Evolutionary conservation across 257 asterid genomes (phyloP).

Genomic region (Datura wrightii): DNA sequence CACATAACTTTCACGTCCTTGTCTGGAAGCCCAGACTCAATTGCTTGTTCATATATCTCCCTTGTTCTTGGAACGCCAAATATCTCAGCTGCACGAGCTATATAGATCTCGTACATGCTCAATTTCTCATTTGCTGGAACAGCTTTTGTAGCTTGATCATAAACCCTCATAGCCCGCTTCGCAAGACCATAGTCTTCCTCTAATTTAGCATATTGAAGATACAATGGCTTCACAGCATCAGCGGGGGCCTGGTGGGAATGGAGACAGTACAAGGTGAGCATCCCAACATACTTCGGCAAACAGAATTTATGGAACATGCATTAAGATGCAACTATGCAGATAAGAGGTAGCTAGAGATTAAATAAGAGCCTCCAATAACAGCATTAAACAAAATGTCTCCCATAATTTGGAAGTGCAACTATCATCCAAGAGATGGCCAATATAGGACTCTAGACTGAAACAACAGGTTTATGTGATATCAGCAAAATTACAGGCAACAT

Average conservation of each 20-base stretch:
- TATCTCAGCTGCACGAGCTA: conserved; percentile 92
- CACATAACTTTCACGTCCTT: conserved; percentile 87
- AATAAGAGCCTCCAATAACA: conserved; percentile 16
- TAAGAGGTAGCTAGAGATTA: neutral
- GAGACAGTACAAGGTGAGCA: conserved; percentile 39
- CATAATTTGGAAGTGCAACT: conserved; percentile 13
- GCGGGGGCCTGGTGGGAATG: conserved; percentile 76
- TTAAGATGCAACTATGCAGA: conserved; percentile 3
- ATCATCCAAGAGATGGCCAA: conserved; percentile 12
- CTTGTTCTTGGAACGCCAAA: conserved; percentile 90
- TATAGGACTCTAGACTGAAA: neutral
- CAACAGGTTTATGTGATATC: neutral
- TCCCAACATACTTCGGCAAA: conserved; percentile 24
- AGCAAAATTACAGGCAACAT: neutral
- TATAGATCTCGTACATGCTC: conserved; percentile 93
- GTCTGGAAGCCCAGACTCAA: conserved; percentile 91
- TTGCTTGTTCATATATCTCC: conserved; percentile 92
- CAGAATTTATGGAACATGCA: neutral
- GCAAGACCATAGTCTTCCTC: conserved; percentile 97
- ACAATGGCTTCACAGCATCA: conserved; percentile 76
- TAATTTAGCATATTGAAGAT: conserved; percentile 88
- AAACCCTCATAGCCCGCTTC: conserved; percentile 90
- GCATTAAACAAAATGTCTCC: neutral
- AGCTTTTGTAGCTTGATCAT: conserved; percentile 88
- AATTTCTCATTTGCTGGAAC: conserved; percentile 88